phyloP scores from a whole-genome alignment of 352 stramenopile genomes.

The Pseudoperonospora humuli region DNA sequence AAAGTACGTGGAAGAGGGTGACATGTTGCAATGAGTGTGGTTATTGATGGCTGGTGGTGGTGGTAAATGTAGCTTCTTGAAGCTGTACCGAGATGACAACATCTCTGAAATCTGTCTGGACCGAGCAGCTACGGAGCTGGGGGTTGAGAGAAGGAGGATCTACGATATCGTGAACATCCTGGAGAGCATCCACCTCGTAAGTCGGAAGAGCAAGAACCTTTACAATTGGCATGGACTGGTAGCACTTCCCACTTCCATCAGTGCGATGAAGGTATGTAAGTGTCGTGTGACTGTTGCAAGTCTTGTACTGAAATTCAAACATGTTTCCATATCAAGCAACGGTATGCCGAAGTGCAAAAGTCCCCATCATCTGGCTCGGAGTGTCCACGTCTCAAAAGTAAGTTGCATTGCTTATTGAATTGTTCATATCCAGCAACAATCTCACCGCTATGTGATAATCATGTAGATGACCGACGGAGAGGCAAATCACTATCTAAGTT shows the following conservation, averaged over 20 bases:
- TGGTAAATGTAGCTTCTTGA: conserved; percentile 47
- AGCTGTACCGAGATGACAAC: conserved; percentile 56
- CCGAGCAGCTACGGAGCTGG: conserved; percentile 50
- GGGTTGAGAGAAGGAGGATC: conserved; percentile 91
- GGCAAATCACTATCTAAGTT: conserved; percentile 87
- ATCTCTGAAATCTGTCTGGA: conserved; percentile 76
- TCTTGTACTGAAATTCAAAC: background rate
- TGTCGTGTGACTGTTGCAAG: background rate
- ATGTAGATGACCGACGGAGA: conserved; percentile 44
- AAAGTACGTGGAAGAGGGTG: conserved; percentile 46
- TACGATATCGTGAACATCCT: conserved; percentile 99
- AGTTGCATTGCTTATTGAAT: background rate
- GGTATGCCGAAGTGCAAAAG: conserved; percentile 37
- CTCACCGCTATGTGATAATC: too few relatives aligned
- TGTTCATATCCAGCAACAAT: too few relatives aligned
- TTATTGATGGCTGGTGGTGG: conserved; percentile 2
- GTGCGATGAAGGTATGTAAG: conserved; percentile 57
- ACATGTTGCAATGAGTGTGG: background rate
- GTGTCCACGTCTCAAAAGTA: conserved; percentile 55
- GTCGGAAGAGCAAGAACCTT: conserved; percentile 94
- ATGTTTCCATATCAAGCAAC: conserved; percentile 18
- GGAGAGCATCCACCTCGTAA: conserved; percentile 92
- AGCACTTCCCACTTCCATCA: conserved; percentile 56
- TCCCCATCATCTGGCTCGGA: conserved; percentile 22
- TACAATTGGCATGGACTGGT: conserved; percentile 88